A percentile compares a stretch with the other conserved stretches of the same genome.
Conservation (phyloP, 164 flowering plant species). For the Paratinospora sagittata region DNA sequence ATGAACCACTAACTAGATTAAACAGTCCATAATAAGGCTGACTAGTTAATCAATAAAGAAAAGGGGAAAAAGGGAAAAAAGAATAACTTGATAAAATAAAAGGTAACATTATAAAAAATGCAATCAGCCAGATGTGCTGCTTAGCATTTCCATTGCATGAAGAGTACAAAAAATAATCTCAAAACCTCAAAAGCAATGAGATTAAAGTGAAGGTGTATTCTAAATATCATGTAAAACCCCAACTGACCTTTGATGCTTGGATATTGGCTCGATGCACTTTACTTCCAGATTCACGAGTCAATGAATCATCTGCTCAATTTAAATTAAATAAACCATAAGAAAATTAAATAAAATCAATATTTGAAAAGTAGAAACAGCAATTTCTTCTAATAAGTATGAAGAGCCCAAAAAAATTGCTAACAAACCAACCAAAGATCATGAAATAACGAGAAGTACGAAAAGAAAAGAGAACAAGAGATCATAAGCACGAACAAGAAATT, state of each 20-base stretch:
- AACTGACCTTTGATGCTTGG: constrained; percentile 79
- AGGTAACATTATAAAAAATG: neutral
- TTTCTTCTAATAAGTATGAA: neutral
- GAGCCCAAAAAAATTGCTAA: no score
- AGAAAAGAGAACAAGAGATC: neutral
- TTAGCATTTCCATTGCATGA: neutral
- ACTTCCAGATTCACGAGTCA: constrained; percentile 86
- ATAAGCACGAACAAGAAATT: no score
- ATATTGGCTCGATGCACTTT: constrained; percentile 90
- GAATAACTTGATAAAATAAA: neutral
- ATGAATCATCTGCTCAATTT: constrained; percentile 62
- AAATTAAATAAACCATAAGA: constrained; percentile 5
- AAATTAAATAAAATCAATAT: neutral
- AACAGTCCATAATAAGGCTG: no score
- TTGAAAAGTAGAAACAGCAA: neutral
- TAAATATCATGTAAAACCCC: neutral
- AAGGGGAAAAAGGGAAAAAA: neutral
- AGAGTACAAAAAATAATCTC: neutral
- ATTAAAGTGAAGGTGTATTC: neutral
- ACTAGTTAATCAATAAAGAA: neutral
- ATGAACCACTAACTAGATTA: no score
- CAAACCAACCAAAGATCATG: no score
- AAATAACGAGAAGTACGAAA: no score
- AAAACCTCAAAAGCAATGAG: neutral
- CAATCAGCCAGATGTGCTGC: neutral